A percentile compares a stretch with the other conserved stretches of the same genome.
Conservation (phyloP, 208 protist species). For the Leishmania tarentolae region DNA sequence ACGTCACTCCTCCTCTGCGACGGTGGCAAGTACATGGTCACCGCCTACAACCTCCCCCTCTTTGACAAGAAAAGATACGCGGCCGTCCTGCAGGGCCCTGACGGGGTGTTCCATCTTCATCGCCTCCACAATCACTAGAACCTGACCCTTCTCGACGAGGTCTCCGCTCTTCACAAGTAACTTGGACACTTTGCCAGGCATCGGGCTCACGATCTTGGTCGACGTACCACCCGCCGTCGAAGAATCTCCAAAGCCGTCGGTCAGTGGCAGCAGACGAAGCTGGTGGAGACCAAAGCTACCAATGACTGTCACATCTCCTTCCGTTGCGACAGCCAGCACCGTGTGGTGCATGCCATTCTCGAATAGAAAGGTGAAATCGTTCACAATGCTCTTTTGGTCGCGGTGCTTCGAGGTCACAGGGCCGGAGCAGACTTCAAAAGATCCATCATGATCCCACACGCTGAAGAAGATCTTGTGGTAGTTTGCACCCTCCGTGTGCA, state of each 20-base stretch:
- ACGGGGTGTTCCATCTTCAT: constrained; percentile 97
- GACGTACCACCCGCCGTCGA: constrained; percentile 93
- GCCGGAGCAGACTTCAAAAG: constrained; percentile 28
- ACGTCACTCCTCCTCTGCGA: constrained; percentile 1
- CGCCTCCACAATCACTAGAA: constrained; percentile 92
- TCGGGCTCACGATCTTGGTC: constrained; percentile 85
- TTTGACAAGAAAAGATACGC: constrained; percentile 46
- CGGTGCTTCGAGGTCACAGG: constrained; percentile 21
- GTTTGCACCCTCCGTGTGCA: constrained; percentile 28
- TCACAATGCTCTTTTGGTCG: constrained; percentile 22
- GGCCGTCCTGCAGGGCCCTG: constrained; percentile 52
- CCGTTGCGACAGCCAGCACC: constrained; percentile 30
- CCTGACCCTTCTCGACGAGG: constrained; percentile 78
- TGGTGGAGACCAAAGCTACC: constrained; percentile 29
- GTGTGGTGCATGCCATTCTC: constrained; percentile 35
- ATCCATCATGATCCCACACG: constrained; percentile 14
- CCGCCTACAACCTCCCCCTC: constrained; percentile 45
- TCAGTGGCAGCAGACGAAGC: constrained; percentile 31
- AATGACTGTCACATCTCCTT: constrained; percentile 29
- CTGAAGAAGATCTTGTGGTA: constrained; percentile 33
- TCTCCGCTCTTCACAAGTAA: constrained; percentile 81
- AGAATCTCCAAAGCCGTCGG: constrained; percentile 42
- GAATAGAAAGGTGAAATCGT: constrained; percentile 35
- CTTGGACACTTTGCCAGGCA: constrained; percentile 93
- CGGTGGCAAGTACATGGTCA: constrained; percentile 36